These are phyloP conservation scores for Amanita subjunquillea DNA, from an alignment of 768 basidiomycete genomes.

Conservation along the genomic window DNA sequence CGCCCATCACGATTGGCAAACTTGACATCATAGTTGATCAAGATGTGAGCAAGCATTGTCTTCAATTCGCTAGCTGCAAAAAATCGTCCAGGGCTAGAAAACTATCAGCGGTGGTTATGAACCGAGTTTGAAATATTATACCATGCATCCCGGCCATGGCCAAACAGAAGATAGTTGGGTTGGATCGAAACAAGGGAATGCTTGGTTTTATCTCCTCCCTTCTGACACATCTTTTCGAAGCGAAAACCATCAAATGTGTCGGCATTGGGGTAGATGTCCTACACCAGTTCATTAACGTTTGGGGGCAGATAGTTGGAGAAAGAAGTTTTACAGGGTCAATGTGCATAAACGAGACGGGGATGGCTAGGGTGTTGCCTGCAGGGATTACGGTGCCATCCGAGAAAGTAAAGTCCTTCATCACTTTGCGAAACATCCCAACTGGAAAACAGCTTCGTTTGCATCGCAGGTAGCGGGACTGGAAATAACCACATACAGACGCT, in stretches of 20 bases:
- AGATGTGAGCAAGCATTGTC: conserved; percentile 19
- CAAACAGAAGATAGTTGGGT: conserved; percentile 22
- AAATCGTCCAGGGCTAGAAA: conserved; percentile 21
- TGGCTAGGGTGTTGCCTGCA: conserved; percentile 13
- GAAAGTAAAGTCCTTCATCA: conserved; percentile 27
- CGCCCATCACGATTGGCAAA: conserved; percentile 11
- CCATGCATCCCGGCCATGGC: conserved; percentile 16
- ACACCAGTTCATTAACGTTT: background rate
- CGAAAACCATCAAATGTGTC: conserved; percentile 30
- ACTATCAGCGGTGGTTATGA: background rate
- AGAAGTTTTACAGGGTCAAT: background rate
- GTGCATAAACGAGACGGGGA: conserved; percentile 7
- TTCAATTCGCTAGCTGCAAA: conserved; percentile 25
- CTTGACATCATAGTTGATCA: conserved; percentile 24
- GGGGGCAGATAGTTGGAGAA: background rate
- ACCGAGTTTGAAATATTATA: background rate
- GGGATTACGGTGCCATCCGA: conserved; percentile 18
- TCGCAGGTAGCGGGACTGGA: background rate
- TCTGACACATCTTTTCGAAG: conserved; percentile 21
- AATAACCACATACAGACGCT: conserved; percentile 11
- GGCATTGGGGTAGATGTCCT: conserved; percentile 22
- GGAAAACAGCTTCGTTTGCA: background rate
- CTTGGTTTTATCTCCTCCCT: conserved; percentile 15
- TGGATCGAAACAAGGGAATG: conserved; percentile 20
- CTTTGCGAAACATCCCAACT: conserved; percentile 20